phyloP scores from a whole-genome alignment of 106 monocot species.

The Dioscorea dumetorum region DNA sequence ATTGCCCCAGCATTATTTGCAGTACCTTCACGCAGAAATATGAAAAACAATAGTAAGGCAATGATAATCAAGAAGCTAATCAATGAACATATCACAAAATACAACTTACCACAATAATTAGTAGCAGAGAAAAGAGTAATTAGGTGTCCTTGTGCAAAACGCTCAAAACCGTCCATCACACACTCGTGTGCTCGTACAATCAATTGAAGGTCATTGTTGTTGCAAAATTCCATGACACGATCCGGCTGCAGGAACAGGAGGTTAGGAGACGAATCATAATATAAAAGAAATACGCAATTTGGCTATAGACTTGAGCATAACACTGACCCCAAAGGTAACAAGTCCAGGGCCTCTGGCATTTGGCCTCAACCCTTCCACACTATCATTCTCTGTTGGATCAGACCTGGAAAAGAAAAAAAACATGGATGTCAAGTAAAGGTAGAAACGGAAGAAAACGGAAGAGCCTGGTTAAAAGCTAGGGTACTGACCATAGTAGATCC shows the following conservation, averaged over 20 bases:
- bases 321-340: conserved; percentile 97
- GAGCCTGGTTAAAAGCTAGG: neutral
- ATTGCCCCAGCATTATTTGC: conserved; percentile 99
- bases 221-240: conserved; percentile 99
- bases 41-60: neutral
- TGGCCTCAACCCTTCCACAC: conserved; percentile 96
- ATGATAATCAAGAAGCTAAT: no score
- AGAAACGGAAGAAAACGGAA: neutral
- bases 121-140: conserved; percentile 99
- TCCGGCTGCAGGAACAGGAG: conserved; percentile 64
- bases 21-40: conserved; percentile 44
- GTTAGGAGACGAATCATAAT: no score
- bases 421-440: neutral
- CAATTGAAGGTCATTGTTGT: conserved; percentile 88
- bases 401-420: conserved; percentile 48
- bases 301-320: no score
- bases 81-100: no score
- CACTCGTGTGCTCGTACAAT: conserved; percentile 99
- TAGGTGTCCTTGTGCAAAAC: conserved; percentile 96
- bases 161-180: conserved; percentile 99
- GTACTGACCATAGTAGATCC: conserved; percentile 82
- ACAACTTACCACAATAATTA: conserved; percentile 81
- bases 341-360: conserved; percentile 99
- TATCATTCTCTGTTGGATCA: conserved; percentile 99
- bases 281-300: no score